A percentile compares a stretch with the other conserved stretches of the same genome.
These are phyloP conservation scores for Blastomyces parvus DNA, from an alignment of 2,329 filamentous ascomycete genomes.

Conservation along the genomic window DNA sequence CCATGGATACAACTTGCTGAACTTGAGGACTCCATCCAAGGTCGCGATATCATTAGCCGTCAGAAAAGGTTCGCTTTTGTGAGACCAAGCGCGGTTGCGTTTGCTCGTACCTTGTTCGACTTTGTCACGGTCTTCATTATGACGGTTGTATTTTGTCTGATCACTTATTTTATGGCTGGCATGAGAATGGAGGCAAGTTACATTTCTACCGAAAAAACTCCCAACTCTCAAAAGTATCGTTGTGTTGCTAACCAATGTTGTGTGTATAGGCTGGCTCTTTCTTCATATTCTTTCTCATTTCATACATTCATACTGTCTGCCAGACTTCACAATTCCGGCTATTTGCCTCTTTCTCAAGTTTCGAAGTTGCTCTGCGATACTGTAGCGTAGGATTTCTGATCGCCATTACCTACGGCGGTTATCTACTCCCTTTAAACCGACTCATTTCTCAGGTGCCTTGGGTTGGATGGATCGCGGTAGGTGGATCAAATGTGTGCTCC, in stretches of 20 bases:
- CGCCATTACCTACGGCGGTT: conserved; percentile 52
- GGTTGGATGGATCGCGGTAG: conserved; percentile 48
- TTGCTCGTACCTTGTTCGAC: conserved; percentile 50
- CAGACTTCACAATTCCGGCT: conserved; percentile 54
- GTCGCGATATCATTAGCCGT: conserved; percentile 56
- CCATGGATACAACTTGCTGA: conserved; percentile 63
- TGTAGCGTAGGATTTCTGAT: conserved; percentile 50
- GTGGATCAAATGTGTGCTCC: conserved; percentile 8
- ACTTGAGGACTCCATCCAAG: conserved; percentile 63
- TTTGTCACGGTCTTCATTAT: conserved; percentile 45
- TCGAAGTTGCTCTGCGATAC: conserved; percentile 54
- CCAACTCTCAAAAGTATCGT: background rate
- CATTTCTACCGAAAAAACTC: background rate
- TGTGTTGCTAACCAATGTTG: conserved; percentile 4
- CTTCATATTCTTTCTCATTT: conserved; percentile 53
- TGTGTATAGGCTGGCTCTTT: conserved; percentile 45
- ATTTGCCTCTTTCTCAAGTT: conserved; percentile 51
- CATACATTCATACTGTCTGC: conserved; percentile 49
- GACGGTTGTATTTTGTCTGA: conserved; percentile 55
- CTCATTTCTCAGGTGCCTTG: conserved; percentile 49
- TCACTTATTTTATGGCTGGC: conserved; percentile 71
- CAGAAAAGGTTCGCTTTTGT: conserved; percentile 57
- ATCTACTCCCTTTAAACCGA: conserved; percentile 51
- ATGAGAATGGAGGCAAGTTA: conserved; percentile 7
- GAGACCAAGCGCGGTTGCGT: conserved; percentile 49